Percentiles rank a stretch among this genome's conserved stretches.
phyloP scores from a whole-genome alignment of 495 filamentous ascomycete species.

The Daldinia caldariorum region DNA sequence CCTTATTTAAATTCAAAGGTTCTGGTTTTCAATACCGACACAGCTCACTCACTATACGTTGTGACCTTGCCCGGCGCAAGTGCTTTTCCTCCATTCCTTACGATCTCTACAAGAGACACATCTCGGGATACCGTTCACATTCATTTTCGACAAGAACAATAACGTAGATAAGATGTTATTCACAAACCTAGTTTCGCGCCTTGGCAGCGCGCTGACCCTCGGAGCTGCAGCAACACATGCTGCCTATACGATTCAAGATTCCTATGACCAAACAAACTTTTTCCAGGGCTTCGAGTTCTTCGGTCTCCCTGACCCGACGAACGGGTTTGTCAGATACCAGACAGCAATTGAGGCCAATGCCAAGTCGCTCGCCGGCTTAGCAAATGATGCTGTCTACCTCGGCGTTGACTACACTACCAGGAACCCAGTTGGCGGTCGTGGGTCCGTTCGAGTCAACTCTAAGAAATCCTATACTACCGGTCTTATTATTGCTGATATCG shows the following conservation, averaged over 20 bases:
- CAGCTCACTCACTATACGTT: conserved; percentile 2
- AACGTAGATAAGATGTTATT: conserved; percentile 30
- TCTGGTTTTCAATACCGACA: not conserved
- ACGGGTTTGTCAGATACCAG: conserved; percentile 75
- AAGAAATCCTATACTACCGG: conserved; percentile 73
- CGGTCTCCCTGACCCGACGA: conserved; percentile 67
- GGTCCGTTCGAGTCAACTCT: conserved; percentile 73
- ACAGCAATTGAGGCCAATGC: conserved; percentile 64
- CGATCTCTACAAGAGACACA: not conserved
- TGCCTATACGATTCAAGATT: conserved; percentile 56
- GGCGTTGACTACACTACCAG: conserved; percentile 62
- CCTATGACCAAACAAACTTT: conserved; percentile 63
- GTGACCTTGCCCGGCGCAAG: conserved; percentile 46
- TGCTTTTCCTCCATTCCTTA: conserved; percentile 10
- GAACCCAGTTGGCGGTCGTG: conserved; percentile 64
- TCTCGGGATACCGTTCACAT: not conserved
- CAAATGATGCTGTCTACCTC: conserved; percentile 60
- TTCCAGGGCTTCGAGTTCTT: conserved; percentile 67
- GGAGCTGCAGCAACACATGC: conserved; percentile 44
- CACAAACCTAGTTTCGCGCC: conserved; percentile 26
- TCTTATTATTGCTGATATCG: conserved; percentile 77
- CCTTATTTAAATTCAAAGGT: conserved; percentile 33
- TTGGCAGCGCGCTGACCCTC: conserved; percentile 40
- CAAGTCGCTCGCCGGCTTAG: conserved; percentile 66
- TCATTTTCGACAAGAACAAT: conserved; percentile 5